Evolutionary conservation across 495 filamentous ascomycete species (phyloP), one percentile per base, ranked within the genome.

Genomic region (Lineolata rhizophorae): DNA sequence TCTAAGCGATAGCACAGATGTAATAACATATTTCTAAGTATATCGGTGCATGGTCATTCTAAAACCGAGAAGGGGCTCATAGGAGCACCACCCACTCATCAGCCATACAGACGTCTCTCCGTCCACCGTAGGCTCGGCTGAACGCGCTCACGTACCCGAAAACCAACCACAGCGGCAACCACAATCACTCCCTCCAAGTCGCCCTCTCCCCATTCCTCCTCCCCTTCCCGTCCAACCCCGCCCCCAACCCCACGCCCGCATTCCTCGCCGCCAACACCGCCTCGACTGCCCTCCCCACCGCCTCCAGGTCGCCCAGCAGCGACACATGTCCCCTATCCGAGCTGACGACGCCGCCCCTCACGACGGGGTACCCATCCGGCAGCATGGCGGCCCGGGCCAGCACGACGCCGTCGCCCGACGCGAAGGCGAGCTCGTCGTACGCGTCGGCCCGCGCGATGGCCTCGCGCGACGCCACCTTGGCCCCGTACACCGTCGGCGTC

Each of bases 381-480:
- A 90, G 47, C 83, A 90, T 87, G 0, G 83, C 77, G 34, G 84
- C 78, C 25, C 60, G 61, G 0, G 85, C 81, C 11, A 95, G 58
- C 45, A 82, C 81, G 0, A 95, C 85, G 0, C 85, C 85, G 49
- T 95, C 85, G 0, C 85, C 85, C 21, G 69, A 72, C 0, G 72
- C 76, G 51, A 94, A 94, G 0, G 78, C 67, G 2, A 93, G 57
- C 36, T 91, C 72, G 38, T 92, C 85, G 45, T 91, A 95, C 2
- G 73, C 72, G 52, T 90, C 80, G 1, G 65, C 52, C 22, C 67
- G 65, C 32, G 70, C 68, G 39, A 94, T 93, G 0, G 57, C 58
- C 20, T 79, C 73, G 4, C 59, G 45, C 2, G 67, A 67, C 3
- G 61, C 43, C 6, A 95, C 80, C 9, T 67, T 64, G 1, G 77